These are phyloP conservation scores for Coemansia javaensis DNA, from an alignment of 192 early-diverging fungal genomes.

Conservation along the genomic window DNA sequence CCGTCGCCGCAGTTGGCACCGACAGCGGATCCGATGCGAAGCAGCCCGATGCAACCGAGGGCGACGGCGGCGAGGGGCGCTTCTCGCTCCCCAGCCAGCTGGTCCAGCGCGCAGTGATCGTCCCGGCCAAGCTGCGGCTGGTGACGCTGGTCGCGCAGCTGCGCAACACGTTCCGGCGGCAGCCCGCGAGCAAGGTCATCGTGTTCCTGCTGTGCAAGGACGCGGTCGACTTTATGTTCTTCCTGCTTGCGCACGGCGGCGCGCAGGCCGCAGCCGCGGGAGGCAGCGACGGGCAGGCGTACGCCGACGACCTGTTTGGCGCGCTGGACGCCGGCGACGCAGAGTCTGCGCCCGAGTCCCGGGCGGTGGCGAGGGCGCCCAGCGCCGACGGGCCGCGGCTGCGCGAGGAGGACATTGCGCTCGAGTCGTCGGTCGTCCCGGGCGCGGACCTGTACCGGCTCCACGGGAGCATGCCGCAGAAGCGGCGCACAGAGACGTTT, in stretches of 20 bases:
- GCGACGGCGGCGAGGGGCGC: conserved; percentile 20
- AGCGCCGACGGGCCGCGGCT: conserved; percentile 18
- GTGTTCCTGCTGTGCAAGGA: conserved; percentile 94
- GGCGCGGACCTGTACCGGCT: conserved; percentile 73
- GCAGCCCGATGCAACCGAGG: conserved; percentile 27
- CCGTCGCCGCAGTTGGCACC: conserved; percentile 6
- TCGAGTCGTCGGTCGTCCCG: conserved; percentile 58
- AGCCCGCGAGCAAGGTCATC: conserved; percentile 57
- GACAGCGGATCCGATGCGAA: conserved; percentile 9
- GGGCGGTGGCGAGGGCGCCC: too few relatives aligned
- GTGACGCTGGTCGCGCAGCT: conserved; percentile 78
- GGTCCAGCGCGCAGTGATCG: conserved; percentile 76
- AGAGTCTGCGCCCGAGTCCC: too few relatives aligned
- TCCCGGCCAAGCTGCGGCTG: conserved; percentile 89
- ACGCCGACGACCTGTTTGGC: conserved; percentile 51
- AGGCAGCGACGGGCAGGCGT: conserved; percentile 45
- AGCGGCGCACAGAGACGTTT: conserved; percentile 71
- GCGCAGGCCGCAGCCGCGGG: conserved; percentile 24
- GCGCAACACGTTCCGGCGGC: conserved; percentile 48
- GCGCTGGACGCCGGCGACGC: conserved; percentile 12
- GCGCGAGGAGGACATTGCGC: conserved; percentile 38
- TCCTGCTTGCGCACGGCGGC: conserved; percentile 64
- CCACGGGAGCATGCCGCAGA: conserved; percentile 84
- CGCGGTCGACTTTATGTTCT: conserved; percentile 92
- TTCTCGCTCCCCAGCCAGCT: conserved; percentile 83